Percentiles rank a stretch among this genome's conserved stretches.
Conservation (phyloP, 2,329 filamentous ascomycete species). For the Botrytis porri region DNA sequence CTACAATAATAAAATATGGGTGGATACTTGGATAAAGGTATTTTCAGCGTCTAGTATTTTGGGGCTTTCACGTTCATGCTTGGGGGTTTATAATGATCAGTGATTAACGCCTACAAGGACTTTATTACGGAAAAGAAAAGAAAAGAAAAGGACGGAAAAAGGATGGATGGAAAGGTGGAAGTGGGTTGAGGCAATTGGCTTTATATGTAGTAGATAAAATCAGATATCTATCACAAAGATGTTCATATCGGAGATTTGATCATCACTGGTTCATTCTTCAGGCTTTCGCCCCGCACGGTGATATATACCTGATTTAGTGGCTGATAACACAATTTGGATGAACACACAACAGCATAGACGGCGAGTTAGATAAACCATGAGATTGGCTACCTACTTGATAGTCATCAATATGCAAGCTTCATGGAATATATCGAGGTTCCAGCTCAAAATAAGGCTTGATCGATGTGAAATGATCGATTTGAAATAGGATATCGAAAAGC, state of each 20-base stretch:
- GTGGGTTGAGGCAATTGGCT: neutral
- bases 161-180: neutral
- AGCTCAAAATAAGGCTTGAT: neutral
- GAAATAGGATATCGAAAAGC: neutral
- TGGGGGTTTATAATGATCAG: conserved; percentile 1
- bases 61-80: neutral
- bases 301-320: neutral
- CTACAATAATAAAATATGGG: conserved; percentile 11
- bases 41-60: neutral
- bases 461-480: neutral
- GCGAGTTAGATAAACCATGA: neutral
- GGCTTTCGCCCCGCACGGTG: too few relatives aligned
- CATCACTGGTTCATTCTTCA: neutral
- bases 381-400: neutral
- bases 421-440: neutral
- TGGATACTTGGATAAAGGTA: neutral
- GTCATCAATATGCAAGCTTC: neutral
- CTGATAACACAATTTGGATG: neutral
- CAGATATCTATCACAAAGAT: conserved; percentile 1
- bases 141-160: neutral
- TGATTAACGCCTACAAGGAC: neutral
- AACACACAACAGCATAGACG: neutral
- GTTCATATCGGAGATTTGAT: neutral
- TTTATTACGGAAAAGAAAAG: neutral
- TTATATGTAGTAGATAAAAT: neutral